These are phyloP conservation scores for Ramalina intermedia DNA, from an alignment of 495 filamentous ascomycete species.

Conservation along the genomic window DNA sequence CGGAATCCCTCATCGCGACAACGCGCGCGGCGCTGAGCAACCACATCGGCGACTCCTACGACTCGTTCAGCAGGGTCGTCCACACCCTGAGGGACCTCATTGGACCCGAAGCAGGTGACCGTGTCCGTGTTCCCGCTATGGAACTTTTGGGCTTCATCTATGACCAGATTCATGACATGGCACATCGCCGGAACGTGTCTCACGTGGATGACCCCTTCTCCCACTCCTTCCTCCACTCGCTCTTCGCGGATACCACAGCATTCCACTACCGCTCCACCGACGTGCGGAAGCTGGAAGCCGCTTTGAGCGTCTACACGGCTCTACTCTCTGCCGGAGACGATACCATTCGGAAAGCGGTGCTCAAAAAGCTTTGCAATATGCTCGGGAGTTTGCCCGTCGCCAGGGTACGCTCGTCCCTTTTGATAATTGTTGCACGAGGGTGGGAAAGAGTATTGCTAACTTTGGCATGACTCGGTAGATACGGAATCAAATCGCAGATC, in stretches of 20 bases:
- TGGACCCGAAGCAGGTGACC: conserved; percentile 32
- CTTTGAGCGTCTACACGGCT: conserved; percentile 60
- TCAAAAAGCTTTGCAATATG: conserved; percentile 42
- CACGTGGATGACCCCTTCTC: conserved; percentile 11
- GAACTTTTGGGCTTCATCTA: conserved; percentile 51
- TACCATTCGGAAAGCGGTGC: conserved; percentile 13
- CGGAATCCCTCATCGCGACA: conserved; percentile 64
- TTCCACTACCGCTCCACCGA: conserved; percentile 70
- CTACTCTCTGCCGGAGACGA: conserved; percentile 27
- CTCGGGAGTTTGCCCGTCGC: conserved; percentile 14
- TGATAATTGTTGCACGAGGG: background rate
- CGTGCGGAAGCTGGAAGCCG: conserved; percentile 63
- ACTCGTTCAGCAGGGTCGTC: background rate
- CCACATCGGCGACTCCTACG: background rate
- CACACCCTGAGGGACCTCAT: background rate
- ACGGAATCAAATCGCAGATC: background rate
- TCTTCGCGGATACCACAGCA: conserved; percentile 59
- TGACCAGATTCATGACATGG: background rate
- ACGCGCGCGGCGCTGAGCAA: conserved; percentile 52
- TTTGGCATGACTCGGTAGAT: background rate
- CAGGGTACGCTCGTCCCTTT: no score
- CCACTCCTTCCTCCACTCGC: conserved; percentile 9
- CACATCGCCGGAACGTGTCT: background rate
- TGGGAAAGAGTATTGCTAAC: background rate
- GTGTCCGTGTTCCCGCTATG: conserved; percentile 58